Conservation (phyloP, 73 alveolate species). For the Paramecium biaurelia region DNA sequence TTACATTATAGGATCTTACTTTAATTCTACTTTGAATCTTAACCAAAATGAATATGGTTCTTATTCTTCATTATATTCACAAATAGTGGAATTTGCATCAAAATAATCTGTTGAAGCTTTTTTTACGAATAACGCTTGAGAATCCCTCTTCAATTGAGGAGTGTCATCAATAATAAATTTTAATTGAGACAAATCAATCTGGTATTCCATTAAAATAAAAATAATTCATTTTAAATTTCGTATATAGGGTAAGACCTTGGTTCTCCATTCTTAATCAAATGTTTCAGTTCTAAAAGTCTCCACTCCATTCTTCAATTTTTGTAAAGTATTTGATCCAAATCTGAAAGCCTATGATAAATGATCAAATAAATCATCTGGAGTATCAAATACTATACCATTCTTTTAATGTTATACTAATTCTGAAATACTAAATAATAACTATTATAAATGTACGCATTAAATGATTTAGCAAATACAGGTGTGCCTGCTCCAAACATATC, state of each 20-base stretch:
- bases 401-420: not conserved
- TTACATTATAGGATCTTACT: not conserved
- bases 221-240: not conserved
- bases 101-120: not conserved
- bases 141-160: not conserved
- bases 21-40: not conserved
- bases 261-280: not conserved
- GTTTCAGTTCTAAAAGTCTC: not conserved
- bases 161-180: not conserved
- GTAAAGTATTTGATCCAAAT: not conserved
- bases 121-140: not conserved
- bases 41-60: not conserved
- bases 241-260: not conserved
- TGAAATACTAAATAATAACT: not conserved
- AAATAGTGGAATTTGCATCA: not conserved
- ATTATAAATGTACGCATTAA: conserved; percentile 3
- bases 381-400: not conserved
- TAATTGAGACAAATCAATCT: not conserved
- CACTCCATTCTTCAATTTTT: not conserved
- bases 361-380: not conserved
- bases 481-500: conserved; percentile 95
- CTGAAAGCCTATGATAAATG: not conserved
- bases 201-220: conserved; percentile 14
- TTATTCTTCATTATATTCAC: not conserved
- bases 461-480: conserved; percentile 76